These are phyloP conservation scores for Mycosarcoma maydis DNA, from an alignment of 1,284 basidiomycete species.

Conservation along the genomic window DNA sequence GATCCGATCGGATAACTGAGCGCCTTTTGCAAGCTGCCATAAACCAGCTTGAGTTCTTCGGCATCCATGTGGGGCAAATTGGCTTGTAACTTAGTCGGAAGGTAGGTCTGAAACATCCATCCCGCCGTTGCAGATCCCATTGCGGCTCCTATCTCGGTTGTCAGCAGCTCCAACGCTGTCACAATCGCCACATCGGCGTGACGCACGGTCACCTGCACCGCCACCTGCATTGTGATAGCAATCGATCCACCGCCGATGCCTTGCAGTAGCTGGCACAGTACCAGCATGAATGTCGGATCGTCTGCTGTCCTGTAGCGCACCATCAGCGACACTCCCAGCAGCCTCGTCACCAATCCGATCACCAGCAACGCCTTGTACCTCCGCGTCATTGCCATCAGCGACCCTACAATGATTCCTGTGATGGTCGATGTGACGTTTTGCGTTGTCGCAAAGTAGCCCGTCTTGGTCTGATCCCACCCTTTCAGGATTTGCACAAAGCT, in stretches of 20 bases:
- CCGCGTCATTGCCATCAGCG: conserved; percentile 72
- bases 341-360: conserved; percentile 75
- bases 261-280: conserved; percentile 74
- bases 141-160: conserved; percentile 80
- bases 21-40: conserved; percentile 62
- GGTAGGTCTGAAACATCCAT: conserved; percentile 73
- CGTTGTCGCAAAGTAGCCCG: conserved; percentile 64
- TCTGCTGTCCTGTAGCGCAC: conserved; percentile 74
- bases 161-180: conserved; percentile 81
- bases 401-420: conserved; percentile 75
- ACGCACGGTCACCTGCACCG: conserved; percentile 79
- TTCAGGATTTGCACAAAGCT: conserved; percentile 64
- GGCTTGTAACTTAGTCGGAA: conserved; percentile 73
- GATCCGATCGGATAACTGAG: conserved; percentile 63
- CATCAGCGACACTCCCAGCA: conserved; percentile 72
- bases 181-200: conserved; percentile 81
- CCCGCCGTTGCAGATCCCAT: conserved; percentile 75
- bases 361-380: conserved; percentile 77
- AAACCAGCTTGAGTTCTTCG: conserved; percentile 57
- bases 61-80: conserved; percentile 69
- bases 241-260: conserved; percentile 83
- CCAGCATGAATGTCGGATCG: conserved; percentile 69
- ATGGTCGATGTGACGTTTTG: conserved; percentile 74
- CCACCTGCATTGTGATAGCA: conserved; percentile 76
- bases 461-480: conserved; percentile 63